These are phyloP conservation scores for Santalum album DNA, from an alignment of 164 flowering plant genomes.

Conservation along the genomic window DNA sequence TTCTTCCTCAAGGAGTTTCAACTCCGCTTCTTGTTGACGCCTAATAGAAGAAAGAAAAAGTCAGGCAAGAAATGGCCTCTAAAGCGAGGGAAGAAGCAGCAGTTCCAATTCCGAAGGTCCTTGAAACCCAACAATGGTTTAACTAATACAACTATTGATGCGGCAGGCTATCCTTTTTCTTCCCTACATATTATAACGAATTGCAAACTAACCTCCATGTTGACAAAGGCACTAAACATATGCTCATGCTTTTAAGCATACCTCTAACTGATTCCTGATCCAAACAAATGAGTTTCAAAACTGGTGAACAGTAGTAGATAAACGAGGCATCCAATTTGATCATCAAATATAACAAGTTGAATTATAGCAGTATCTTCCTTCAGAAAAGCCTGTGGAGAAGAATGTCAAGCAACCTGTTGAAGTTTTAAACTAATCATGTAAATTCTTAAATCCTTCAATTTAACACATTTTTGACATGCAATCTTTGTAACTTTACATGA, in stretches of 20 bases:
- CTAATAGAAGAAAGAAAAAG: constrained; percentile 39
- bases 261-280: constrained; percentile 94
- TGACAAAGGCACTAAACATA: constrained; percentile 44
- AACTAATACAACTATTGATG: constrained; percentile 14
- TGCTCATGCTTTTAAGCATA: constrained; percentile 83
- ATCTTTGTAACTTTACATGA: neutral
- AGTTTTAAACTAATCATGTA: constrained; percentile 52
- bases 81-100: constrained; percentile 8
- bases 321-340: constrained; percentile 78
- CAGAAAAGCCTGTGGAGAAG: constrained; percentile 85
- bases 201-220: constrained; percentile 54
- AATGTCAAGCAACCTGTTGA: constrained; percentile 71
- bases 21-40: constrained; percentile 89
- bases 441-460: constrained; percentile 1
- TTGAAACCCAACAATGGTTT: constrained; percentile 17
- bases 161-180: constrained; percentile 12
- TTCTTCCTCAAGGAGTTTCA: constrained; percentile 90
- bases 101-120: constrained; percentile 9
- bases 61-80: constrained; percentile 24
- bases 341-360: constrained; percentile 84
- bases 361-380: constrained; percentile 91
- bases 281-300: constrained; percentile 87
- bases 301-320: constrained; percentile 77
- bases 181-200: constrained; percentile 22
- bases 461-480: neutral